phyloP scores from a whole-genome alignment of 352 stramenopile genomes.

The Phytophthora sp. region DNA sequence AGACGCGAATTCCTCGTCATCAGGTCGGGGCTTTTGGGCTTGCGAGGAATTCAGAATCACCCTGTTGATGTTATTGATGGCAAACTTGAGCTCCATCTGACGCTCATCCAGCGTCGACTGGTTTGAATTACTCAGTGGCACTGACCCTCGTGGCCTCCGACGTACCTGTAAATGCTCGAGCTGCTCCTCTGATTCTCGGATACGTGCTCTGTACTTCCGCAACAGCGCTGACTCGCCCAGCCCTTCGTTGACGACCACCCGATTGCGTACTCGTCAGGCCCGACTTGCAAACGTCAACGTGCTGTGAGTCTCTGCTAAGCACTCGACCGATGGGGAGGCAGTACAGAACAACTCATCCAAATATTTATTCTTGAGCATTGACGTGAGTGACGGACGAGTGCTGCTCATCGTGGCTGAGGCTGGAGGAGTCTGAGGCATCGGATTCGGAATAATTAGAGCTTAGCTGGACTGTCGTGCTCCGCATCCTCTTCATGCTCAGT shows the following conservation, averaged over 20 bases:
- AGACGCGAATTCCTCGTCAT: conserved; percentile 39
- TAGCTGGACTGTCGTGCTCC: not conserved
- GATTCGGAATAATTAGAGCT: not conserved
- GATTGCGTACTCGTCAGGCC: conserved; percentile 93
- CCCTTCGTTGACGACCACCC: conserved; percentile 90
- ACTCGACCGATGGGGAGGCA: conserved; percentile 93
- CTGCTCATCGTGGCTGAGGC: conserved; percentile 9
- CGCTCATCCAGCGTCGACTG: conserved; percentile 55
- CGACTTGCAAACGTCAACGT: conserved; percentile 97
- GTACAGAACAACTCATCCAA: no score
- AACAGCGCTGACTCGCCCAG: conserved; percentile 70
- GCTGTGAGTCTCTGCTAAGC: conserved; percentile 93
- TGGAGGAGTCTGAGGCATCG: conserved; percentile 11
- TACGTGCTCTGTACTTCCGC: conserved; percentile 69
- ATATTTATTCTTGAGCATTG: conserved; percentile 73
- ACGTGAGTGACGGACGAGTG: conserved; percentile 53
- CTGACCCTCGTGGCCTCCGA: conserved; percentile 36
- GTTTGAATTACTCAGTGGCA: conserved; percentile 23
- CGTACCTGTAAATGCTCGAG: conserved; percentile 60
- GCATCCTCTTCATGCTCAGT: conserved; percentile 3
- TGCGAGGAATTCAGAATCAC: conserved; percentile 79
- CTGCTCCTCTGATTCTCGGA: conserved; percentile 71
- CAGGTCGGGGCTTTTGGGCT: conserved; percentile 31
- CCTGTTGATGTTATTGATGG: conserved; percentile 83
- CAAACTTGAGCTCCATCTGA: conserved; percentile 77